Evolutionary conservation across 2,329 filamentous ascomycete genomes (phyloP).

Genomic region (Mycosphaerella sp.): DNA sequence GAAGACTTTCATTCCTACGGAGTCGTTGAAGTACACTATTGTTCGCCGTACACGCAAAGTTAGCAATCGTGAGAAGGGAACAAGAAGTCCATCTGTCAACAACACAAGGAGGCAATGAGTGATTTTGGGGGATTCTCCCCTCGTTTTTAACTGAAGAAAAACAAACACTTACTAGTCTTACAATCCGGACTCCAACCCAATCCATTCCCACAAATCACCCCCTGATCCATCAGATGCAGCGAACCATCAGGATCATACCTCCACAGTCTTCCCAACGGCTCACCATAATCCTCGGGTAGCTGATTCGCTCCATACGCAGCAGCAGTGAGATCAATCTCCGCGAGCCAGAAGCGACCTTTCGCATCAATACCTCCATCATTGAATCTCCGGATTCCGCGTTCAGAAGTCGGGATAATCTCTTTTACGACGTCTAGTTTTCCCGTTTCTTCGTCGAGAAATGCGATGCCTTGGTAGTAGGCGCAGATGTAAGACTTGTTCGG

Average conservation of each 20-base stretch:
- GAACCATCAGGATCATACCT: slow-evolving; percentile 10
- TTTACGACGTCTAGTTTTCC: slow-evolving; percentile 1
- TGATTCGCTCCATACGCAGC: slow-evolving; percentile 1
- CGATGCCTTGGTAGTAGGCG: slow-evolving; percentile 8
- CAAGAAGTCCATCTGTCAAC: no score
- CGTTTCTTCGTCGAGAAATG: slow-evolving; percentile 3
- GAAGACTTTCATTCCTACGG: slow-evolving; percentile 2
- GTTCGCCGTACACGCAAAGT: no score
- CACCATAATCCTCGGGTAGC: slow-evolving; percentile 3
- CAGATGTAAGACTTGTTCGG: slow-evolving; percentile 5
- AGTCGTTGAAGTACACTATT: slow-evolving; percentile 9
- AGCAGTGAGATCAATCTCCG: no score
- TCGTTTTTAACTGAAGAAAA: no score
- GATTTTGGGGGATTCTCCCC: no score
- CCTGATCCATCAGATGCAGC: slow-evolving; percentile 6
- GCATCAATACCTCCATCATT: slow-evolving; percentile 8
- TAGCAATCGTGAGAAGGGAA: no score
- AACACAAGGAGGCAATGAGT: no score
- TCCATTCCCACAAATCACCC: slow-evolving; percentile 6
- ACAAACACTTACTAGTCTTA: not conserved
- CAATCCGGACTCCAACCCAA: slow-evolving; percentile 7
- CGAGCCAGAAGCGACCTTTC: no score
- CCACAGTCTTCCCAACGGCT: slow-evolving; percentile 6
- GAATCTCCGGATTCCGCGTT: slow-evolving; percentile 2
- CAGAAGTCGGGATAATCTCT: not conserved